Base-by-base conservation (phyloP, 2,329 filamentous ascomycete genomes). In the Fusarium buharicum region DNA sequence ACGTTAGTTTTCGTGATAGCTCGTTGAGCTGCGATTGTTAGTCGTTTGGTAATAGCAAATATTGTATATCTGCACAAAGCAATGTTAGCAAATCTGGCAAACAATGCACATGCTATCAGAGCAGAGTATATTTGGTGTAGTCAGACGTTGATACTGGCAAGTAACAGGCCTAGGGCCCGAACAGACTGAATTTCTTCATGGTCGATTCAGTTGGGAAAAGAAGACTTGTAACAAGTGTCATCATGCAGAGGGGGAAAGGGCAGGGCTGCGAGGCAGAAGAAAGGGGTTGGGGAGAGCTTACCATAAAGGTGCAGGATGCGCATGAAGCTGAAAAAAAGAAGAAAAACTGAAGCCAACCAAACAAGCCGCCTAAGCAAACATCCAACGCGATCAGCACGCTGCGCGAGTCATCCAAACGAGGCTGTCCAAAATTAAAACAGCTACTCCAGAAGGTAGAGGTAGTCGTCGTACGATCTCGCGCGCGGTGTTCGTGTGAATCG, bases 121-220 rank as follows among this genome's bases (percentile, higher is more conserved):
- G 36, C n/a, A 36, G 50, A 34, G 50, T 43, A 45, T 65, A 33
- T 31, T 40, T 50, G 44, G 50, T 68, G 63, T 64, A 71, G 71
- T 92, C 90, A 92, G 90, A 91, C 87, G 87, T 84, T 81, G 82
- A 89, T 93, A 93, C 90, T 93, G 90, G 90, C 90, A 91, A 93
- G 90, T 93, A 93, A 89, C 90, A 91, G 88, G 86, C 84, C 76
- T 79, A 78, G 79, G 79, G 81, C 86, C 88, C 88, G 86, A 81
- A 84, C 81, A 89, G 84, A 84, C 82, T 81, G 75, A 80, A 81
- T 55, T 88, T 91, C 88, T 86, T 92, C 90, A 93, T 89, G 88
- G 89, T 87, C 90, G 90, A 92, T 84, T 93, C 89, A 81, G 89
- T 83, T 88, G 85, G 89, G 89, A 90, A 92, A 93, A 92, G 90